Evolutionary conservation across 495 filamentous ascomycete genomes (phyloP), one percentile per base, ranked within the genome.

Genomic region (Penicillium egyptiacum): DNA sequence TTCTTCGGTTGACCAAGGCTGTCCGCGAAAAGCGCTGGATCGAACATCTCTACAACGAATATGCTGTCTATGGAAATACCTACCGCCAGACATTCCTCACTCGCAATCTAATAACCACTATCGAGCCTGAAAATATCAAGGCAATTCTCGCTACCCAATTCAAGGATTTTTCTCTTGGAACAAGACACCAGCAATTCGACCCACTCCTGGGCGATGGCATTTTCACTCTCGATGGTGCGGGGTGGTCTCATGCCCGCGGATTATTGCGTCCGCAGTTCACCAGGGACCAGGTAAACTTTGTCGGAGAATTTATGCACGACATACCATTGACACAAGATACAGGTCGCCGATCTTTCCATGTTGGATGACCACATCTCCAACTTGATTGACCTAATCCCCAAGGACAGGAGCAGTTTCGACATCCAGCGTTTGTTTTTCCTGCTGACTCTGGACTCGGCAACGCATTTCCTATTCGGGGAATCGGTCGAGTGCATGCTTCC

Each of bases 91-190:
- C 23, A 1, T 52, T 73, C 2, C 59, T 76, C 1, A 62, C 66
- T 5, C 57, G 58, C 2, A 39, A 42, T 2, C n/a, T 69, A 4
- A 60, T 87, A 37, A 67, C 76, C 19, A 92, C 90, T 1, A 76
- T 74, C 45, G 89, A 95, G 42, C 91, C 89, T 0, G 86, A 92
- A 64, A 96, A 95, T 69, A 80, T 98, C 70, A 91, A 96, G 66
- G 86, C 91, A 1, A 73, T 96, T 7, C 78, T 96, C 3, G 89
- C 91, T 0, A 87, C 85, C 0, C 87, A 95, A 60, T 96, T 95
- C 65, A 78, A 85, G 23, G 87, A 87, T 53, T 90, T 84, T 58
- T 70, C 70, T 25, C 58, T 86, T 4, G 82, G 81, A 1, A 68
- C 68, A 1, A 53, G 83, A 50, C 70, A 70, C 35, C 52, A 65